Evolutionary conservation across 306 rosid species (phyloP), one percentile per base, ranked within the genome.

Genomic region (Psophocarpus tetragonolobus): DNA sequence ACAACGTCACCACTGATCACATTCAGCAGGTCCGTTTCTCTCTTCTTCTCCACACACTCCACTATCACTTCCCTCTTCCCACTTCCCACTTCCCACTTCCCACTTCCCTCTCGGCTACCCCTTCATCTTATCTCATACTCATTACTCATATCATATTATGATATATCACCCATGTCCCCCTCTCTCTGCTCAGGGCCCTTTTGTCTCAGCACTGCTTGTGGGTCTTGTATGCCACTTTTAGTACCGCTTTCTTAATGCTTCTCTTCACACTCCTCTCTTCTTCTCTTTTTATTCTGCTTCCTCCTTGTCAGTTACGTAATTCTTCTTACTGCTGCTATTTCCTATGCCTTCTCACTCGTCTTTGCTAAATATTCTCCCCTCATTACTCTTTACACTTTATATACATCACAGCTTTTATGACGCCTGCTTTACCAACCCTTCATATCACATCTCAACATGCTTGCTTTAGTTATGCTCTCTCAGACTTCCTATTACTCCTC

Each of bases 1-100:
- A 84, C 92, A 96, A 87, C 90, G 98, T 92, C 92, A 96, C 99
- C 13, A 91, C 98, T 84, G 99, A 96, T 92, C 99, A 96, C 68
- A 96, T 96, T 91, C 99, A 96, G 84, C 99, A 96, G 98, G 99
- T 67, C 3, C 5, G 18, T 29, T 29, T 41, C 23, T 44, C 30
- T 47, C 27, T 60, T 51, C 61, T 11, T 41, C 81, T 32, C 44
- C 44, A n/a, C 42, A 8, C 61, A 4, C 5, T 54, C 32, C 64
- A 39, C 8, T 38, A 38, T 13, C 44, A 38, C 10, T 2, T 6
- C 12, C 50, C 11, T 10, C 17, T 10, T 3, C 5, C 3, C 17
- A 4, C 0, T 2, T 21, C 29, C 1, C 24, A 17, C 58, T 50
- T 26, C 9, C 23, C 5, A n/a, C n/a, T n/a, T n/a, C n/a, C n/a